Evolutionary conservation across 2,329 filamentous ascomycete genomes (phyloP).

Genomic region (Huntiella bhutanensis): DNA sequence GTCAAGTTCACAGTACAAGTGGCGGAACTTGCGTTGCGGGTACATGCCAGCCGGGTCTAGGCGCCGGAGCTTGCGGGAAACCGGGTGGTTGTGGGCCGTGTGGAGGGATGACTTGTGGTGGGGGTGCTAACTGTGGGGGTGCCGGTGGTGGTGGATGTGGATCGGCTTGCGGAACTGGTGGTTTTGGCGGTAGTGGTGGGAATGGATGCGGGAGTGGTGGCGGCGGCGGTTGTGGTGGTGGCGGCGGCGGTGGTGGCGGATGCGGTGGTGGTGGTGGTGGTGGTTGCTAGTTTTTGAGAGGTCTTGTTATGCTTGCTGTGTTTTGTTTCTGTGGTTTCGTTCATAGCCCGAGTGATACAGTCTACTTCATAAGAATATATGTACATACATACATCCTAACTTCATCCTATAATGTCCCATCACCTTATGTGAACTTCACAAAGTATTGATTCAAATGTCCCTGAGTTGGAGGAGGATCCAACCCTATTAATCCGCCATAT

Average conservation of each 20-base stretch:
- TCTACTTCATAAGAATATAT: not conserved
- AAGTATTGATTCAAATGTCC: too few species aligned
- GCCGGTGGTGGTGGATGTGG: conserved; percentile 10
- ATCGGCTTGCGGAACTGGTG: not conserved
- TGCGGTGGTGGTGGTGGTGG: conserved; percentile 2
- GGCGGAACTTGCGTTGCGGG: conserved; percentile 21
- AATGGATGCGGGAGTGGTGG: not conserved
- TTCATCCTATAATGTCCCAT: too few species aligned
- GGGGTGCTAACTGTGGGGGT: conserved; percentile 11
- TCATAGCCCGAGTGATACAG: not conserved
- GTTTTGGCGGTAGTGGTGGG: not conserved
- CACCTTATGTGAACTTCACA: too few species aligned
- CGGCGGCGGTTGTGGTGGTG: not conserved
- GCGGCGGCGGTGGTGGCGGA: conserved; percentile 1
- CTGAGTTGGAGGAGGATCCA: too few species aligned
- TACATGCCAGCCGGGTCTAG: conserved; percentile 28
- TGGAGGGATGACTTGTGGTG: conserved; percentile 13
- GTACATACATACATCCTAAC: too few species aligned
- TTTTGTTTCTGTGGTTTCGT: not conserved
- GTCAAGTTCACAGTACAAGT: conserved; percentile 20
- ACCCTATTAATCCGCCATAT: too few species aligned
- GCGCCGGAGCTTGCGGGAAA: conserved; percentile 26
- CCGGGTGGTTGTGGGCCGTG: conserved; percentile 19
- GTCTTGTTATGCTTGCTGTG: not conserved
- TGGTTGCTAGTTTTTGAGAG: not conserved